Percentiles rank a stretch among this genome's conserved stretches.
Conservation (phyloP, 805 yeast genomes). For the Yueomyces sinensis region DNA sequence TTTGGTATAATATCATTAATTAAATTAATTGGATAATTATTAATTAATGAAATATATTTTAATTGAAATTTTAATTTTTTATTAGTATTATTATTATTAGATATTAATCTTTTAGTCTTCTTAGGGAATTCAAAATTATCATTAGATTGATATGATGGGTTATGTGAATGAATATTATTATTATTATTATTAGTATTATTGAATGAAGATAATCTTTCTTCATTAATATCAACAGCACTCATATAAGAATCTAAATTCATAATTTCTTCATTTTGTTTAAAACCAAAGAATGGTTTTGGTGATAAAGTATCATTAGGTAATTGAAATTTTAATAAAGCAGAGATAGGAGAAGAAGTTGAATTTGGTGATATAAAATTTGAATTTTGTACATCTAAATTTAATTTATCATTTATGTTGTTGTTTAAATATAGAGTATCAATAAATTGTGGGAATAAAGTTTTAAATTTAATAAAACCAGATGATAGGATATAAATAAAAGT, state of each 20-base stretch:
- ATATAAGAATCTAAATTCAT: slow-evolving; percentile 19
- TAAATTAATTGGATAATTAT: slow-evolving; percentile 5
- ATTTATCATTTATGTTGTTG: neutral
- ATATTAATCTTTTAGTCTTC: neutral
- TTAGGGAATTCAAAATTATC: neutral
- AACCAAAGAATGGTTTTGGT: slow-evolving; percentile 13
- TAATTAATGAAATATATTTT: slow-evolving; percentile 8
- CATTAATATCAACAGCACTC: slow-evolving; percentile 21
- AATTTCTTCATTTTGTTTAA: slow-evolving; percentile 20
- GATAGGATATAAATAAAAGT: slow-evolving; percentile 7
- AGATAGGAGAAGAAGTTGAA: slow-evolving; percentile 21
- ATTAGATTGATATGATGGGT: neutral
- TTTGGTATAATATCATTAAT: slow-evolving; percentile 30
- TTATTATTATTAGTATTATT: neutral
- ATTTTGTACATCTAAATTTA: neutral
- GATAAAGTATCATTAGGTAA: slow-evolving; percentile 12
- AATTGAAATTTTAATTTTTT: slow-evolving; percentile 16
- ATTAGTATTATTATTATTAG: slow-evolving; percentile 1
- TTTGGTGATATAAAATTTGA: slow-evolving; percentile 11
- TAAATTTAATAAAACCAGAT: slow-evolving; percentile 12
- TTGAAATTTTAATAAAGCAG: slow-evolving; percentile 20
- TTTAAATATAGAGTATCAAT: neutral
- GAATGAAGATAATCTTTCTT: slow-evolving; percentile 4
- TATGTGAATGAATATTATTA: neutral
- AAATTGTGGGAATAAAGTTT: slow-evolving; percentile 8